phyloP scores from a whole-genome alignment of 2,329 filamentous ascomycete species.

The Phialophora tarda region DNA sequence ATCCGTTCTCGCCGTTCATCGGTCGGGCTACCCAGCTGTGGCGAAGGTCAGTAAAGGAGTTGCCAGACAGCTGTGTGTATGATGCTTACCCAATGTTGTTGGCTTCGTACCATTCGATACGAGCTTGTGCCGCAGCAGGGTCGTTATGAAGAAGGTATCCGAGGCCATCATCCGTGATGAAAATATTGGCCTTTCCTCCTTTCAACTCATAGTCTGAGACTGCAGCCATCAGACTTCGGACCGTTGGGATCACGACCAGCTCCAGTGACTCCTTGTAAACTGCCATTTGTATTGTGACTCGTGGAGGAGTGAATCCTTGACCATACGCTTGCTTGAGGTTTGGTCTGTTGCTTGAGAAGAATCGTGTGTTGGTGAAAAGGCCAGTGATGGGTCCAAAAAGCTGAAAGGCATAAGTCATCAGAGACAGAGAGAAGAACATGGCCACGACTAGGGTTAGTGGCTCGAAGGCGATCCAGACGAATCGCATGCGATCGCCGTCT shows the following conservation, averaged over 20 bases:
- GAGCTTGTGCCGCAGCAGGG: constrained; percentile 43
- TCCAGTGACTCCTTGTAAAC: constrained; percentile 84
- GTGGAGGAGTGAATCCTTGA: constrained; percentile 43
- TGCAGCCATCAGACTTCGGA: constrained; percentile 61
- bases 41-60: constrained; percentile 14
- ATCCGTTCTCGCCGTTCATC: constrained; percentile 49
- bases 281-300: constrained; percentile 78
- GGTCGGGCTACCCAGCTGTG: constrained; percentile 52
- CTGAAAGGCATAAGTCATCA: constrained; percentile 50
- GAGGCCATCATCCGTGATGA: constrained; percentile 49
- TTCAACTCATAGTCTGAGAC: constrained; percentile 67
- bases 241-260: constrained; percentile 66
- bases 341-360: constrained; percentile 74
- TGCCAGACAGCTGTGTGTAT: constrained; percentile 20
- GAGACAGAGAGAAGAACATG: constrained; percentile 33
- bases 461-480: constrained; percentile 57
- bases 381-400: constrained; percentile 58
- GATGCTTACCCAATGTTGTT: constrained; percentile 51
- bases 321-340: constrained; percentile 71
- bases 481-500: constrained; percentile 65
- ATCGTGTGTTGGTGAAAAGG: constrained; percentile 58
- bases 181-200: constrained; percentile 45
- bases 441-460: constrained; percentile 29
- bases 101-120: constrained; percentile 56
- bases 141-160: constrained; percentile 41